A percentile compares a stretch with the other conserved stretches of the same genome.
phyloP scores from a whole-genome alignment of 495 filamentous ascomycete genomes.

The Trichoderma virens region DNA sequence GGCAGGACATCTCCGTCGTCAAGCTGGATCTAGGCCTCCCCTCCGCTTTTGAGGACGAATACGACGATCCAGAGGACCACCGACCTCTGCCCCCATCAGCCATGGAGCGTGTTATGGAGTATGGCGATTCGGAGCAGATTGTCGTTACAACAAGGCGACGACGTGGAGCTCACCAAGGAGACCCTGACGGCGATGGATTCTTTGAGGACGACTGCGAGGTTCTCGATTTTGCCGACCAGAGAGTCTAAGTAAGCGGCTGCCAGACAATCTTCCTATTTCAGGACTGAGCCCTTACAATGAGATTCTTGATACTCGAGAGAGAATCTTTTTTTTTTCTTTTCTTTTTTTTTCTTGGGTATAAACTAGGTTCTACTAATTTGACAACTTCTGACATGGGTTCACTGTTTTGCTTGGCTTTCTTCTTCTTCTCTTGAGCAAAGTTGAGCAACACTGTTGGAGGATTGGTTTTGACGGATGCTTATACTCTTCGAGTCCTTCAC shows the following conservation, averaged over 20 bases:
- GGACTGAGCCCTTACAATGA: not conserved
- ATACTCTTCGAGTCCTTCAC: slow-evolving; percentile 7
- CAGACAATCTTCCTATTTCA: not conserved
- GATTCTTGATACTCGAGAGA: not conserved
- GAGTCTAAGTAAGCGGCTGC: slow-evolving; percentile 57
- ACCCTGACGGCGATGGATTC: slow-evolving; percentile 68
- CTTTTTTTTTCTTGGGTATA: not conserved
- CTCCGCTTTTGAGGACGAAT: slow-evolving; percentile 42
- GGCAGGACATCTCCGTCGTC: slow-evolving; percentile 50
- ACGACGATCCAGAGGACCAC: slow-evolving; percentile 41
- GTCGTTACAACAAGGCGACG: slow-evolving; percentile 69
- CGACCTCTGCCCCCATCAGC: slow-evolving; percentile 46
- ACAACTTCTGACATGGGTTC: not conserved
- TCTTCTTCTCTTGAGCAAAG: not conserved
- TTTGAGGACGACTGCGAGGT: slow-evolving; percentile 94
- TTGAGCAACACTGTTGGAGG: slow-evolving; percentile 2
- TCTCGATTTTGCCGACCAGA: slow-evolving; percentile 80
- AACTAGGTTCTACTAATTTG: slow-evolving; percentile 5
- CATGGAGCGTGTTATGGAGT: slow-evolving; percentile 49
- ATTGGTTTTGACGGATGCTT: slow-evolving; percentile 4
- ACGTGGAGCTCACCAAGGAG: slow-evolving; percentile 43
- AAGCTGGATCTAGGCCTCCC: slow-evolving; percentile 54
- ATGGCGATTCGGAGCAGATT: slow-evolving; percentile 68
- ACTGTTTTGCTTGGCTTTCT: slow-evolving; percentile 1
- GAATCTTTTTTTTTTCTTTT: not conserved